A percentile compares a stretch with the other conserved stretches of the same genome.
Conservation (phyloP, 352 stramenopile genomes). For the Globisporangium radiosum region DNA sequence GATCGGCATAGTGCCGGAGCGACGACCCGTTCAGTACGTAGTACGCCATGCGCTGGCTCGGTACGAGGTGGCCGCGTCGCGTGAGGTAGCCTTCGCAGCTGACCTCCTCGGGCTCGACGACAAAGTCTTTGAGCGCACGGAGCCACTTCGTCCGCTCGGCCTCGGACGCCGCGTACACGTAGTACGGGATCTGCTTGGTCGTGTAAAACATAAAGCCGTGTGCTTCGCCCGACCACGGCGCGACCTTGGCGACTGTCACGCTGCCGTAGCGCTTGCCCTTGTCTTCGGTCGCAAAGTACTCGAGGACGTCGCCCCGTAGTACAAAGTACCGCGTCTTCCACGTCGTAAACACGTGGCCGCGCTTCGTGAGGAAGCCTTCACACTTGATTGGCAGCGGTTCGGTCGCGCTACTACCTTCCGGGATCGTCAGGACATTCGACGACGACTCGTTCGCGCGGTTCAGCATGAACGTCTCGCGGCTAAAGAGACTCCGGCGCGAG, state of each 20-base stretch:
- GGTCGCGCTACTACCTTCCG: slow-evolving; percentile 19
- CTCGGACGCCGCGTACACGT: slow-evolving; percentile 83
- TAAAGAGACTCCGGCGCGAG: slow-evolving; percentile 71
- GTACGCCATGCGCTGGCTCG: slow-evolving; percentile 81
- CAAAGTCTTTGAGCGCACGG: slow-evolving; percentile 78
- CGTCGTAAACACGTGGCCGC: slow-evolving; percentile 85
- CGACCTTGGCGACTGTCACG: slow-evolving; percentile 85
- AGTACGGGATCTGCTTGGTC: slow-evolving; percentile 86
- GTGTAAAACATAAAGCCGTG: slow-evolving; percentile 90
- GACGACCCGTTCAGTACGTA: slow-evolving; percentile 82
- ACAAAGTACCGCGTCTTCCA: slow-evolving; percentile 90
- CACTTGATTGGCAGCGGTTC: slow-evolving; percentile 49
- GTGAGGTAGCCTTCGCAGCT: slow-evolving; percentile 86
- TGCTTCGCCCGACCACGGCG: slow-evolving; percentile 75
- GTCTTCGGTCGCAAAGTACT: slow-evolving; percentile 82
- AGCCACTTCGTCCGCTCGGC: slow-evolving; percentile 72
- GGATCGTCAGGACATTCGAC: slow-evolving; percentile 25
- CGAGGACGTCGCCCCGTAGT: slow-evolving; percentile 69
- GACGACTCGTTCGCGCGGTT: slow-evolving; percentile 68
- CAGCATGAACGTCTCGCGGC: slow-evolving; percentile 68
- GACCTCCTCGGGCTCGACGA: slow-evolving; percentile 79
- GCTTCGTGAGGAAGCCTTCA: slow-evolving; percentile 83
- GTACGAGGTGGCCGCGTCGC: slow-evolving; percentile 78
- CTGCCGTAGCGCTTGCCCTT: slow-evolving; percentile 82
- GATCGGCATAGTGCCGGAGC: slow-evolving; percentile 76